Base-by-base conservation (phyloP, 805 yeast genomes). In the Yamadazyma ubonensis region DNA sequence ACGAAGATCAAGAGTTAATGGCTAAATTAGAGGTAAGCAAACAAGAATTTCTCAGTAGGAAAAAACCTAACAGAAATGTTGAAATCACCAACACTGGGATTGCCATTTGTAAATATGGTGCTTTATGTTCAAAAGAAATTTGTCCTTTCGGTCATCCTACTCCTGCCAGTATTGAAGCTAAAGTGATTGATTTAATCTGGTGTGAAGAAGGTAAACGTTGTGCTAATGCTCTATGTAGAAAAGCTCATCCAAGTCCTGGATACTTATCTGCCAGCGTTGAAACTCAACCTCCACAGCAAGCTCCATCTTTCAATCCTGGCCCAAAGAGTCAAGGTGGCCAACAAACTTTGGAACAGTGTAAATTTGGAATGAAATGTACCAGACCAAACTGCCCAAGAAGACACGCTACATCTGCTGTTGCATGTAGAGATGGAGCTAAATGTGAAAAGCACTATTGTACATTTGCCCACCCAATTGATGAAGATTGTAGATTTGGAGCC, bases 61-160 rank as follows among this genome's bases (percentile, higher is more conserved):
- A 62, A 49, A 55, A 52, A 29, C 29, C n/a, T 4, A 21, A 25
- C 29, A 30, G 35, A 41, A 21, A 29, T 14, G 55, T 67, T 16
- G 70, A 65, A 48, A 58, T 70, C 27, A 33, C 51, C 18, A 51
- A 46, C 31, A 81, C 83, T 8, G 51, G 48, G 40, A 72, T 77
- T 42, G 75, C 76, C 2, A 54, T 83, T 26, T 89, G 96, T 68
- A 85, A 84, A 57, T 89, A 78, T 61, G 93, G 91, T 35, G 69
- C 73, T 17, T 60, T 78, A 28, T 89, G 96, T 63, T 70, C 86
- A 17, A 86, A 85, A 54, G 87, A 80, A 45, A 64, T 78, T 46
- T 89, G 96, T 67, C 87, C 89, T 20, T 87, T 82, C 66, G 96
- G 89, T 18, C 96, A 89, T 57, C 96, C 97, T 32, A 86, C 96